Evolutionary conservation across 2,329 filamentous ascomycete genomes (phyloP).

Genomic region (Akanthomyces dipterigenus): DNA sequence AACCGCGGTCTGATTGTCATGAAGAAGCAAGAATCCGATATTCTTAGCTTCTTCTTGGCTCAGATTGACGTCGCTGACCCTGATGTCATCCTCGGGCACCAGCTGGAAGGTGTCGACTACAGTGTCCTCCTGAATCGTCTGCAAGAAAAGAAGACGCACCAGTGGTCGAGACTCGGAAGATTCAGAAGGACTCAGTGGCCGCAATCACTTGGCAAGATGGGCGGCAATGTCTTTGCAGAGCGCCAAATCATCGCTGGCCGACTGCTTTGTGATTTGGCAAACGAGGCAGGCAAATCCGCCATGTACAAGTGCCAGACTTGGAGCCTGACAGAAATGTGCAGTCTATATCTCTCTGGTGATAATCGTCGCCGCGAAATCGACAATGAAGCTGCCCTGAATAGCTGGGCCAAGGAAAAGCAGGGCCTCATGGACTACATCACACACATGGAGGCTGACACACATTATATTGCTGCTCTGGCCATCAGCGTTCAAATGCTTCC

Average conservation of each 20-base stretch:
- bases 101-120: constrained; percentile 96
- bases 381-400: constrained; percentile 77
- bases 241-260: constrained; percentile 83
- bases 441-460: constrained; percentile 92
- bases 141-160: constrained; percentile 82
- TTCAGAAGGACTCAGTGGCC: constrained; percentile 83
- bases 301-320: constrained; percentile 98
- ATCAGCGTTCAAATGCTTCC: constrained; percentile 87
- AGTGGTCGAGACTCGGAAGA: constrained; percentile 90
- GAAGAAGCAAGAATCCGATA: constrained; percentile 75
- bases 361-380: constrained; percentile 77
- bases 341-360: constrained; percentile 70
- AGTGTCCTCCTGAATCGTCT: constrained; percentile 82
- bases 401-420: constrained; percentile 70
- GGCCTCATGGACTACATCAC: constrained; percentile 90
- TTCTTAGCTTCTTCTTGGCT: constrained; percentile 83
- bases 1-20: constrained; percentile 72
- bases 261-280: constrained; percentile 86
- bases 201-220: constrained; percentile 73
- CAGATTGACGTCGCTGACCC: constrained; percentile 84
- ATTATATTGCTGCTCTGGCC: constrained; percentile 87
- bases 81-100: constrained; percentile 88
- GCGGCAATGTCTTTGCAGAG: constrained; percentile 88
- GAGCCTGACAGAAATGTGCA: constrained; percentile 97
- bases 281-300: constrained; percentile 92